A percentile compares a stretch with the other conserved stretches of the same genome.
phyloP scores from a whole-genome alignment of 208 protist genomes.

The Crithidia acanthocephali region DNA sequence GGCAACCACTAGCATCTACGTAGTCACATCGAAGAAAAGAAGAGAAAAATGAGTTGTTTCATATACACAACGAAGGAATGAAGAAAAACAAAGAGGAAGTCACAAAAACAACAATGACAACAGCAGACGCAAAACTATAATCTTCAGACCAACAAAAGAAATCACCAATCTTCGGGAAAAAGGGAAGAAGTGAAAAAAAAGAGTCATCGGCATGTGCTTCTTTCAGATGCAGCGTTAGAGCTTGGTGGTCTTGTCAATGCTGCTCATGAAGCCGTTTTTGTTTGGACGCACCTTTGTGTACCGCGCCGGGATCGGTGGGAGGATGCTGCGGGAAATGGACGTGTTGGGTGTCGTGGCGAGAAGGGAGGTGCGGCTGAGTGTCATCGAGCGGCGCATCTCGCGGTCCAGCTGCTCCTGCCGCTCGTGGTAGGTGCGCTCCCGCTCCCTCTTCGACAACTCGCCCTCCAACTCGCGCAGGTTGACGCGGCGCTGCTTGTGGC shows the following conservation, averaged over 20 bases:
- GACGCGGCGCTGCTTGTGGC: conserved; percentile 39
- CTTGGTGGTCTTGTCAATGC: background rate
- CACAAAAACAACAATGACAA: no score
- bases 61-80: no score
- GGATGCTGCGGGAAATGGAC: conserved; percentile 18
- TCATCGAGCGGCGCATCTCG: conserved; percentile 25
- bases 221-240: background rate
- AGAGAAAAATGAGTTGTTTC: no score
- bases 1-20: no score
- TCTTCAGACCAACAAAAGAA: no score
- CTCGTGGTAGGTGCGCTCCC: conserved; percentile 38
- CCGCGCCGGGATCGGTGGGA: conserved; percentile 20
- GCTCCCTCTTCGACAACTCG: conserved; percentile 46
- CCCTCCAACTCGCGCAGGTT: conserved; percentile 52
- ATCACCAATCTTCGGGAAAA: background rate
- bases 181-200: background rate
- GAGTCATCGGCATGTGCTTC: background rate
- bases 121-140: no score
- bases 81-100: no score
- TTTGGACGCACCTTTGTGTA: conserved; percentile 16
- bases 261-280: conserved; percentile 4
- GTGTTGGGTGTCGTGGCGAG: conserved; percentile 2
- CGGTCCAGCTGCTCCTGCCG: conserved; percentile 41
- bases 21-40: no score
- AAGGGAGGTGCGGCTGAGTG: conserved; percentile 3